These are phyloP conservation scores for Leucocoprinus birnbaumii DNA, from an alignment of 768 basidiomycete genomes.

Conservation along the genomic window DNA sequence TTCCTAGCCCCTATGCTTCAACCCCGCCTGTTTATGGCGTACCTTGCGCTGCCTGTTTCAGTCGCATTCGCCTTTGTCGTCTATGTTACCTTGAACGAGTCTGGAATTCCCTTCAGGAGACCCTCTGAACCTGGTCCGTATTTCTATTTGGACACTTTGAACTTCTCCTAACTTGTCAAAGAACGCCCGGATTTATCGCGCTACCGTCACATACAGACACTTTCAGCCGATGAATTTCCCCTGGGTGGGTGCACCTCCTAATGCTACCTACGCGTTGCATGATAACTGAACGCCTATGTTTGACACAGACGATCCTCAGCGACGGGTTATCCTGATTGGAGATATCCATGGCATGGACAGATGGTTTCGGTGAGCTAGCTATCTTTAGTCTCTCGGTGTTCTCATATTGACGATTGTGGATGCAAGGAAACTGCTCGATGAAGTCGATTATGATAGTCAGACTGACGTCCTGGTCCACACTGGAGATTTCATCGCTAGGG, in stretches of 20 bases:
- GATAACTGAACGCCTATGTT: neutral
- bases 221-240: slow-evolving; percentile 51
- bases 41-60: neutral
- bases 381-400: neutral
- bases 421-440: slow-evolving; percentile 45
- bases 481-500: slow-evolving; percentile 83
- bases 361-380: slow-evolving; percentile 55
- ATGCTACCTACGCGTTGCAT: neutral
- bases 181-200: slow-evolving; percentile 56
- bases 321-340: slow-evolving; percentile 74
- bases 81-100: neutral
- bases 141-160: neutral
- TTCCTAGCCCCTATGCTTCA: slow-evolving; percentile 14
- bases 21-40: slow-evolving; percentile 12
- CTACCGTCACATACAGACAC: slow-evolving; percentile 38
- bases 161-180: slow-evolving; percentile 14
- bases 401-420: slow-evolving; percentile 31
- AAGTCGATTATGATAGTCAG: slow-evolving; percentile 54
- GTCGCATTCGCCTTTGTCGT: neutral
- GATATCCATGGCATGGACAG: slow-evolving; percentile 85
- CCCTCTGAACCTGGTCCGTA: neutral
- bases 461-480: slow-evolving; percentile 76
- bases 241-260: slow-evolving; percentile 34
- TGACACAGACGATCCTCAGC: slow-evolving; percentile 42
- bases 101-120: neutral